A percentile compares a stretch with the other conserved stretches of the same genome.
These are phyloP conservation scores for Paspalum vaginatum DNA, from an alignment of 176 grass and related monocot species.

Conservation along the genomic window DNA sequence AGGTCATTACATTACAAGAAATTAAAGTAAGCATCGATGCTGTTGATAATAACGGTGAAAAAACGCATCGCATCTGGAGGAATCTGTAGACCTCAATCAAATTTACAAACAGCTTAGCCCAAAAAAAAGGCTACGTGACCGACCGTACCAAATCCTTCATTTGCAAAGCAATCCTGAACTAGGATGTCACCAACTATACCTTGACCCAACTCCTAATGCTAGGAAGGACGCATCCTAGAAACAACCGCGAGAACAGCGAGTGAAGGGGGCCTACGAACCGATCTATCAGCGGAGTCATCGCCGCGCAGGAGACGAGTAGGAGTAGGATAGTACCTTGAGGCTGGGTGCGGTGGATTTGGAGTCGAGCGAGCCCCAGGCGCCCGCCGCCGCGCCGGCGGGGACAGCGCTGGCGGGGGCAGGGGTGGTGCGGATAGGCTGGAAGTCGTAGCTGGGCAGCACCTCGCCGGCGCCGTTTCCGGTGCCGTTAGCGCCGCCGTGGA, in stretches of 20 bases:
- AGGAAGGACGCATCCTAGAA: constrained; percentile 7
- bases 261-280: background rate
- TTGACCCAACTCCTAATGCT: background rate
- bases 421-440: constrained; percentile 59
- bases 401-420: background rate
- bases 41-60: background rate
- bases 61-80: background rate
- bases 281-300: constrained; percentile 26
- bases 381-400: background rate
- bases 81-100: constrained; percentile 4
- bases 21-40: background rate
- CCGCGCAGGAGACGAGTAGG: background rate
- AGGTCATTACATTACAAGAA: background rate
- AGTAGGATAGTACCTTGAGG: constrained; percentile 38
- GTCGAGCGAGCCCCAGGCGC: constrained; percentile 47
- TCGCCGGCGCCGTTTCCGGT: constrained; percentile 21
- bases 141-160: background rate
- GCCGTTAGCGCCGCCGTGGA: constrained; percentile 17
- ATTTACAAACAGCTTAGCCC: background rate
- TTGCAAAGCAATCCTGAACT: background rate
- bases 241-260: background rate
- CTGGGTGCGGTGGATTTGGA: constrained; percentile 49
- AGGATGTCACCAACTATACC: background rate
- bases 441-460: constrained; percentile 74
- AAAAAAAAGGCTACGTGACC: constrained; percentile 2